Percentiles rank a stretch among this genome's conserved stretches.
Evolutionary conservation across 2,329 filamentous ascomycete species (phyloP).

Genomic region (Fonsecaea erecta): DNA sequence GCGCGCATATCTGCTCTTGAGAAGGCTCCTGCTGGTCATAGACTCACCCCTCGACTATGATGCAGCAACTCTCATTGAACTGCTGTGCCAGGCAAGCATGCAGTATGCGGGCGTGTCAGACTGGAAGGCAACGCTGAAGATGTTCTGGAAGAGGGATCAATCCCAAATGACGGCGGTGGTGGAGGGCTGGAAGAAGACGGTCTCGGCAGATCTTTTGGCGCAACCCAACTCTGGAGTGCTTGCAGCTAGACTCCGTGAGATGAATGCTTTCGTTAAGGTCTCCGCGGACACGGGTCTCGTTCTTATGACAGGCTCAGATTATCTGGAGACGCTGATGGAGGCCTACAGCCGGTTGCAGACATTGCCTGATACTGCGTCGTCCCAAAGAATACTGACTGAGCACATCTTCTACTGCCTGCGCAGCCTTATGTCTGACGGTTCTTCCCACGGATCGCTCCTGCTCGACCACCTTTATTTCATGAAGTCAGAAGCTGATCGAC

Average conservation of each 20-base stretch:
- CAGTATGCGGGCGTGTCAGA: conserved; percentile 24
- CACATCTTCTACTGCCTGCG: conserved; percentile 76
- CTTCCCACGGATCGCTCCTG: conserved; percentile 73
- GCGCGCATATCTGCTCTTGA: conserved; percentile 66
- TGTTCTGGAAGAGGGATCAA: conserved; percentile 29
- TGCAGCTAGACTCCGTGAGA: conserved; percentile 34
- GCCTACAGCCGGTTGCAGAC: conserved; percentile 57
- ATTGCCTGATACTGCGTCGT: conserved; percentile 47
- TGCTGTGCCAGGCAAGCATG: conserved; percentile 28
- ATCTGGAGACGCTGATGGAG: conserved; percentile 72
- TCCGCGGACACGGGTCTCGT: conserved; percentile 57
- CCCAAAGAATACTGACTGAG: conserved; percentile 71
- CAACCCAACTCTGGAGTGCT: conserved; percentile 38
- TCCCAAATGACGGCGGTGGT: conserved; percentile 24
- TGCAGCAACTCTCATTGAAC: conserved; percentile 21
- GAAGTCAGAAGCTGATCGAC: conserved; percentile 70
- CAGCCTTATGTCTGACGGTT: conserved; percentile 68
- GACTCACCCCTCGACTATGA: conserved; percentile 20
- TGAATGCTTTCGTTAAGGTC: conserved; percentile 48
- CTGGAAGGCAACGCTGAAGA: conserved; percentile 28
- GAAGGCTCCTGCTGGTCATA: conserved; percentile 58
- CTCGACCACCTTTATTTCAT: conserved; percentile 83
- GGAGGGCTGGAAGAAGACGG: conserved; percentile 23
- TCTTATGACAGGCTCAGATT: conserved; percentile 84
- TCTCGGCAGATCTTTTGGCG: conserved; percentile 24